These are phyloP conservation scores for Phytophthora brassicae DNA, from an alignment of 352 stramenopile genomes.

Conservation along the genomic window DNA sequence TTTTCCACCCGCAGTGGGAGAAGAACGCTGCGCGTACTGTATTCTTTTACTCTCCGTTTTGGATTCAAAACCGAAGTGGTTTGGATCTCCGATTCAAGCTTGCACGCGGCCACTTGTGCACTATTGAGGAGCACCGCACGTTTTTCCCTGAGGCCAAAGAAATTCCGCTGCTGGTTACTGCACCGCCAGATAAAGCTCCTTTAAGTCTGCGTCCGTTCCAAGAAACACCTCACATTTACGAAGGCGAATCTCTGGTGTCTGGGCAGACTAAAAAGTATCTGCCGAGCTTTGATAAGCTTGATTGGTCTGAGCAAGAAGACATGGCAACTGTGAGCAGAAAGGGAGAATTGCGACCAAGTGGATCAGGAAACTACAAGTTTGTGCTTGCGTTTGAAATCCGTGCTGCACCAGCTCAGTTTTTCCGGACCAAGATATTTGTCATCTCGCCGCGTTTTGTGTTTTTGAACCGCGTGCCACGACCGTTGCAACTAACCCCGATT, in stretches of 20 bases:
- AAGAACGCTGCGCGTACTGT: slow-evolving; percentile 55
- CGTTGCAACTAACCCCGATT: slow-evolving; percentile 72
- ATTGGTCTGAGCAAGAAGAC: slow-evolving; percentile 73
- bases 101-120: slow-evolving; percentile 53
- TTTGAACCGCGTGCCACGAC: slow-evolving; percentile 59
- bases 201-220: slow-evolving; percentile 70
- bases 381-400: slow-evolving; percentile 81
- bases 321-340: slow-evolving; percentile 78
- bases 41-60: slow-evolving; percentile 77
- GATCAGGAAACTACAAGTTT: slow-evolving; percentile 58
- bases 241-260: slow-evolving; percentile 52
- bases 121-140: slow-evolving; percentile 63
- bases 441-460: slow-evolving; percentile 80
- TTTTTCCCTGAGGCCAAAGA: slow-evolving; percentile 70
- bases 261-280: slow-evolving; percentile 69
- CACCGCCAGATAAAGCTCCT: slow-evolving; percentile 61
- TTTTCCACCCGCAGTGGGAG: slow-evolving; percentile 74
- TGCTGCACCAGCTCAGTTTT: slow-evolving; percentile 81
- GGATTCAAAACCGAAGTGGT: slow-evolving; percentile 85
- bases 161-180: slow-evolving; percentile 67
- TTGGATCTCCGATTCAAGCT: slow-evolving; percentile 75
- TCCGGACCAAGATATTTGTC: slow-evolving; percentile 78
- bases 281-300: slow-evolving; percentile 67
- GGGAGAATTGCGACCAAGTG: slow-evolving; percentile 56
- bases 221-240: slow-evolving; percentile 58